Evolutionary conservation across 148 eudicot species (phyloP).

Genomic region (Rhododendron henanense): DNA sequence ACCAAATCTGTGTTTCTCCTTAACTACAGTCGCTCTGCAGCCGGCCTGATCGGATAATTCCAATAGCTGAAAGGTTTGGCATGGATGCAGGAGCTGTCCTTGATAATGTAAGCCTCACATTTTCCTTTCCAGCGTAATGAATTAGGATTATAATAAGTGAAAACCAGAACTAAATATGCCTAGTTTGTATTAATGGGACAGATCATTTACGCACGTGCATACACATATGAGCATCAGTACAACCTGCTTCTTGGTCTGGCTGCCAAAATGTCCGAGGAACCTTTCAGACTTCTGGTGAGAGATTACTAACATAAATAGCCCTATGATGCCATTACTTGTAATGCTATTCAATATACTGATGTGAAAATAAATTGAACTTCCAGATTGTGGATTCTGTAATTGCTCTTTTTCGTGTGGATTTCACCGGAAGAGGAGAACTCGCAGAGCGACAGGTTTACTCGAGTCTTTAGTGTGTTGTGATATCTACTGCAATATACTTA

Average conservation of each 20-base stretch:
- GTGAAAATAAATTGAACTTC: background rate
- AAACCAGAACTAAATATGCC: background rate
- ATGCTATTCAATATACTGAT: conserved; percentile 13
- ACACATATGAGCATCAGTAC: conserved; percentile 96
- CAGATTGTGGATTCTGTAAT: conserved; percentile 91
- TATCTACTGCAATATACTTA: background rate
- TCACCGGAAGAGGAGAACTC: conserved; percentile 94
- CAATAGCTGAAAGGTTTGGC: conserved; percentile 97
- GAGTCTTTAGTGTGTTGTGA: background rate
- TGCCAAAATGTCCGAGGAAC: conserved; percentile 98
- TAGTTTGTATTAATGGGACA: conserved; percentile 13
- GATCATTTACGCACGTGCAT: conserved; percentile 99
- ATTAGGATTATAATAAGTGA: background rate
- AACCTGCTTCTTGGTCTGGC: conserved; percentile 95
- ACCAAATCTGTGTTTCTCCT: conserved; percentile 15
- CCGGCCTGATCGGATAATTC: conserved; percentile 93
- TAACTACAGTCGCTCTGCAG: conserved; percentile 40
- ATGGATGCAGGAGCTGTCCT: conserved; percentile 98
- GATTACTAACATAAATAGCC: background rate
- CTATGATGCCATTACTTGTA: background rate
- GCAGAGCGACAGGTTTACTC: conserved; percentile 87
- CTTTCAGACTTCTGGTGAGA: conserved; percentile 83
- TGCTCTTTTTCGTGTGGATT: conserved; percentile 94
- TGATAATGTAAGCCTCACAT: conserved; percentile 59
- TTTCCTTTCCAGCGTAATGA: background rate